A percentile compares a stretch with the other conserved stretches of the same genome.
These are phyloP conservation scores for Polyporus arcularius DNA, from an alignment of 768 basidiomycete genomes.

Conservation along the genomic window DNA sequence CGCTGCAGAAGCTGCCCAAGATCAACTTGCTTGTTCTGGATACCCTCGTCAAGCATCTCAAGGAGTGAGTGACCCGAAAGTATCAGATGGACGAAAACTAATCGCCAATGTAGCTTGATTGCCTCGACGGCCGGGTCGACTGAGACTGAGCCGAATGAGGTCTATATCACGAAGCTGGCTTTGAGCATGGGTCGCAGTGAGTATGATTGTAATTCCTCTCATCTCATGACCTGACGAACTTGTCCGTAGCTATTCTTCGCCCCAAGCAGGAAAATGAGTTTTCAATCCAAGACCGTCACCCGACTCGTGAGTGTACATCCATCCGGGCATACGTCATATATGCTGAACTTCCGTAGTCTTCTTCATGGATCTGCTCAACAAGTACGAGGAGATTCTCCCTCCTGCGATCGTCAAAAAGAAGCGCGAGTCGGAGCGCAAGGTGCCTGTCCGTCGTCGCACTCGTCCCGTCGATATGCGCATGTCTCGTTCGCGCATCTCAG, in stretches of 20 bases:
- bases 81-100: not conserved
- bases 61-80: conserved; percentile 46
- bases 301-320: conserved; percentile 54
- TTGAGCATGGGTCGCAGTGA: conserved; percentile 84
- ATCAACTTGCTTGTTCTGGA: conserved; percentile 83
- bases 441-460: conserved; percentile 84
- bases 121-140: conserved; percentile 48
- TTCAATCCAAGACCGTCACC: conserved; percentile 90
- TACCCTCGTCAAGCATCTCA: conserved; percentile 74
- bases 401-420: conserved; percentile 84
- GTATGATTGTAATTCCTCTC: conserved; percentile 28
- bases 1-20: conserved; percentile 71
- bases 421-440: conserved; percentile 82
- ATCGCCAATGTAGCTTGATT: conserved; percentile 53
- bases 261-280: conserved; percentile 82
- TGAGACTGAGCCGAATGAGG: conserved; percentile 60
- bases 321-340: not conserved
- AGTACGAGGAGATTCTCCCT: conserved; percentile 75
- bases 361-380: conserved; percentile 81
- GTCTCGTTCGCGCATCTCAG: conserved; percentile 74
- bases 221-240: not conserved
- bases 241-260: conserved; percentile 65
- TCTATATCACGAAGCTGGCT: conserved; percentile 86
- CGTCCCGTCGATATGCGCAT: conserved; percentile 87
- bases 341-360: conserved; percentile 49